Conservation (phyloP, 371 early-diverging fungal genomes). For the Mortierella sp. region DNA sequence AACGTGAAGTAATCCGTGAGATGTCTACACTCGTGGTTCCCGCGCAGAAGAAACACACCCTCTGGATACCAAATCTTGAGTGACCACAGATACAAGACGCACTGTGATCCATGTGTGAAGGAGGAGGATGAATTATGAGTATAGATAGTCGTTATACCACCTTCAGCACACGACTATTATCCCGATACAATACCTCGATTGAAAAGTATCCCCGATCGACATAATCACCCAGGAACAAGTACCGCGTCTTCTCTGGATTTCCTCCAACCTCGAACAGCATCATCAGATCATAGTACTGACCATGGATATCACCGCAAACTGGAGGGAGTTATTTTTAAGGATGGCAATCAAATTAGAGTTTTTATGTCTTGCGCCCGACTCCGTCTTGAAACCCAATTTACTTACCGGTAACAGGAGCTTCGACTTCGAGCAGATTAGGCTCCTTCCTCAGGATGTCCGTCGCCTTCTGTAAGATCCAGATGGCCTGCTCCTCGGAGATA, state of each 20-base stretch:
- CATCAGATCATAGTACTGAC: slow-evolving; percentile 99
- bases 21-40: slow-evolving; percentile 98
- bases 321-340: slow-evolving; percentile 4
- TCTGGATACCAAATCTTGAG: slow-evolving; percentile 95
- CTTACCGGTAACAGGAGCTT: slow-evolving; percentile 92
- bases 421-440: slow-evolving; percentile 87
- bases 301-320: slow-evolving; percentile 99
- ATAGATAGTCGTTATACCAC: no score
- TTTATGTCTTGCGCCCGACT: no score
- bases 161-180: no score
- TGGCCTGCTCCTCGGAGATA: slow-evolving; percentile 91
- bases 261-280: slow-evolving; percentile 98
- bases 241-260: slow-evolving; percentile 87
- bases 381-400: neutral
- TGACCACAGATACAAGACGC: slow-evolving; percentile 90
- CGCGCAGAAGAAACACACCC: slow-evolving; percentile 93
- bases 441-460: slow-evolving; percentile 83
- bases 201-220: slow-evolving; percentile 98
- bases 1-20: slow-evolving; percentile 99
- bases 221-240: slow-evolving; percentile 97
- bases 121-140: no score
- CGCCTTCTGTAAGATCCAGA: slow-evolving; percentile 80
- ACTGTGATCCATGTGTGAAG: no score
- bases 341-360: neutral
- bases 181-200: slow-evolving; percentile 86